Percentiles rank a stretch among this genome's conserved stretches.
Evolutionary conservation across 331 rosid species (phyloP).

Genomic region (Acacia pycnantha): DNA sequence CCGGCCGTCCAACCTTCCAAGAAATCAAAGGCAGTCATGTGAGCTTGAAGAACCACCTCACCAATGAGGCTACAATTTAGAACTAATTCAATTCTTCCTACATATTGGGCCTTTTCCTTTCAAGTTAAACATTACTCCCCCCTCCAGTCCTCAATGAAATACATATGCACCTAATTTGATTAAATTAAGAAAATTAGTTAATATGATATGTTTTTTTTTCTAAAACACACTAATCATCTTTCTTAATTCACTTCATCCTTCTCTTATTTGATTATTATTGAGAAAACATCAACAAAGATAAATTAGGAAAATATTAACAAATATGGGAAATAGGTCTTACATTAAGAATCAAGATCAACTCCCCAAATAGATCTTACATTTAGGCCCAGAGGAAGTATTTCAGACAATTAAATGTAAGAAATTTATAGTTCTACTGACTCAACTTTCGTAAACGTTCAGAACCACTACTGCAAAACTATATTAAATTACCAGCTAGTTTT

Average conservation of each 20-base stretch:
- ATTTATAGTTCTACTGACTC: not conserved
- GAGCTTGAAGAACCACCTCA: not conserved
- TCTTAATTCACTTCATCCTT: too few relatives aligned
- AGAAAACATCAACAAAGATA: too few relatives aligned
- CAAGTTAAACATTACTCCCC: not conserved
- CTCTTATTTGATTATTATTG: too few relatives aligned
- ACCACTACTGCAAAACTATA: not conserved
- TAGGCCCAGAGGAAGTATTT: not conserved
- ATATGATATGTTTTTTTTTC: too few relatives aligned
- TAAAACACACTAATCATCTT: too few relatives aligned
- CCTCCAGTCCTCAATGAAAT: too few relatives aligned
- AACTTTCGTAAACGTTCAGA: not conserved
- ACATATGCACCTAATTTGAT: too few relatives aligned
- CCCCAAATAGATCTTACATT: too few relatives aligned
- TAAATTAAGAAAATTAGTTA: too few relatives aligned
- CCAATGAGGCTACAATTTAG: not conserved
- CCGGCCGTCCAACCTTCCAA: constrained; percentile 63
- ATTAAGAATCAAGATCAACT: too few relatives aligned
- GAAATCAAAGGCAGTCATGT: constrained; percentile 14
- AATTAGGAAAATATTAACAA: too few relatives aligned
- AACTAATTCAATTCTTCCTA: not conserved
- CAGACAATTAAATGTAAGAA: constrained; percentile 2
- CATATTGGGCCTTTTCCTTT: not conserved
- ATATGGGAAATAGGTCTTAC: too few relatives aligned
- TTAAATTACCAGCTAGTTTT: constrained; percentile 71